Conservation (phyloP, 2,329 filamentous ascomycete genomes). For the Fusarium nodosum region DNA sequence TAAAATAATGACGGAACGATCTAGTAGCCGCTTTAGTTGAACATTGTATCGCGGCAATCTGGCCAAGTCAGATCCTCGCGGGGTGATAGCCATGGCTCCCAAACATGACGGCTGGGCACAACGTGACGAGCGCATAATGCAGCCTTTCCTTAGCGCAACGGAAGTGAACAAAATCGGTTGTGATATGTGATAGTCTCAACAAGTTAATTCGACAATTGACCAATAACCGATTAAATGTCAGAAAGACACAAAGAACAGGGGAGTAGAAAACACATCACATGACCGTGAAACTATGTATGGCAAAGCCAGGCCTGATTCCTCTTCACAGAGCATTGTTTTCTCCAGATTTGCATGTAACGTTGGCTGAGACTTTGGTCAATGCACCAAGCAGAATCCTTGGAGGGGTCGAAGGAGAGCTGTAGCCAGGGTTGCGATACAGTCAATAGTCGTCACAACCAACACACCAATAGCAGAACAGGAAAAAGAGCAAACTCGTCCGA, state of each 20-base stretch:
- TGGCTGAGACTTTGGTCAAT: constrained; percentile 6
- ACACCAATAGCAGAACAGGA: constrained; percentile 23
- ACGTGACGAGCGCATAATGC: constrained; percentile 22
- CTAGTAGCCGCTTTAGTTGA: constrained; percentile 4
- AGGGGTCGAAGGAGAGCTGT: constrained; percentile 9
- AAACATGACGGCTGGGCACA: constrained; percentile 4
- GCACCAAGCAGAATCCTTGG: neutral
- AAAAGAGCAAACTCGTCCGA: constrained; percentile 19
- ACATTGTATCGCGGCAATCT: constrained; percentile 23
- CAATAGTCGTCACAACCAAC: constrained; percentile 25
- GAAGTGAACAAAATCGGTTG: constrained; percentile 24
- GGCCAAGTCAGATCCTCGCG: constrained; percentile 9
- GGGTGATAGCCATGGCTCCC: neutral
- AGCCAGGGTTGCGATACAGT: constrained; percentile 8
- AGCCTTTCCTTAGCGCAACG: constrained; percentile 37
- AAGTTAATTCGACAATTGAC: constrained; percentile 4
- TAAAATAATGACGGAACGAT: constrained; percentile 4
- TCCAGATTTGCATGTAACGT: constrained; percentile 10
- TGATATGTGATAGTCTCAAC: constrained; percentile 43
- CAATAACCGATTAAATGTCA: neutral
- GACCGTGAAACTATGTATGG: constrained; percentile 1
- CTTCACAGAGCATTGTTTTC: neutral
- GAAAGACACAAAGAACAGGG: neutral
- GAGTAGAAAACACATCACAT: constrained; percentile 20
- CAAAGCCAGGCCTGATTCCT: neutral